Evolutionary conservation across 805 yeast species (phyloP).

Genomic region (Pachysolen tannophilus): DNA sequence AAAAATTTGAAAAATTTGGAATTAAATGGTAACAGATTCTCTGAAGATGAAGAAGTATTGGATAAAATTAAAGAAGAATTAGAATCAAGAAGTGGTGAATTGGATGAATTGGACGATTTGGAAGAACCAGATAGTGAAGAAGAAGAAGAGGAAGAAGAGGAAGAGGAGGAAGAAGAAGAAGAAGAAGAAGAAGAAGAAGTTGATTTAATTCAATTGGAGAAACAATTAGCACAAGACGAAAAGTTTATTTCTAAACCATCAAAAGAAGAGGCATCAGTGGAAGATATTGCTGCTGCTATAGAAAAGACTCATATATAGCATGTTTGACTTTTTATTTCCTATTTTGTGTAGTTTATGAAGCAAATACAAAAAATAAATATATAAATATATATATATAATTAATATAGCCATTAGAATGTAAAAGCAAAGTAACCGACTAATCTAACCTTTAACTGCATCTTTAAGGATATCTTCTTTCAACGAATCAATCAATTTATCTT

Average conservation of each 20-base stretch:
- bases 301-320: too few relatives aligned
- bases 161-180: constrained; percentile 41
- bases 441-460: too few relatives aligned
- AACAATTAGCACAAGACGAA: constrained; percentile 40
- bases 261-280: constrained; percentile 37
- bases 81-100: constrained; percentile 72
- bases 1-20: constrained; percentile 62
- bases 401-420: not conserved
- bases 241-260: constrained; percentile 33
- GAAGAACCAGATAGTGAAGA: constrained; percentile 75
- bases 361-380: too few relatives aligned
- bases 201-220: constrained; percentile 38
- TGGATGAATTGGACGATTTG: constrained; percentile 91
- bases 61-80: constrained; percentile 55
- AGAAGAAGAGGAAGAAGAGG: constrained; percentile 58
- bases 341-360: too few relatives aligned
- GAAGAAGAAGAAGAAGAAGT: constrained; percentile 46
- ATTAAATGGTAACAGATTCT: constrained; percentile 88
- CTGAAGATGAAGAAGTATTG: constrained; percentile 74
- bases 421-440: too few relatives aligned
- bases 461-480: constrained; percentile 19
- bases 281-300: constrained; percentile 50
- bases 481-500: constrained; percentile 44
- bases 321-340: too few relatives aligned
- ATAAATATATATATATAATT: constrained; percentile 37